Base-by-base conservation (phyloP, 306 rosid genomes). In the Luffa acutangula region DNA sequence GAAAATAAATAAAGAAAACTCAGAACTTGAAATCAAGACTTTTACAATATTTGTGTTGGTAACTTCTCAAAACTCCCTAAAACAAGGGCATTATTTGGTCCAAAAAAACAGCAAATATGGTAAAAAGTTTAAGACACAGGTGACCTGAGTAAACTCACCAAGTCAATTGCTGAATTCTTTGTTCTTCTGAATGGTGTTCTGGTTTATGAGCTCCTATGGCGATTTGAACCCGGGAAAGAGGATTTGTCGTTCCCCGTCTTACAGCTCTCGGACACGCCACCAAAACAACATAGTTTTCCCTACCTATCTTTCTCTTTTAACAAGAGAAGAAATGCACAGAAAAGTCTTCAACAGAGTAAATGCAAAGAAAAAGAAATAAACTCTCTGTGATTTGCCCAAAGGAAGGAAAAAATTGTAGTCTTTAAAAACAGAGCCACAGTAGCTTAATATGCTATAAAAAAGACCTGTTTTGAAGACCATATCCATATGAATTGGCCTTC, bases 341-440 rank as follows among this genome's bases (percentile, higher is more conserved):
- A 67, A 67, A 18, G 75, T 42, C 56, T 71, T 71, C 76, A 71
- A 71, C 76, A 71, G 57, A 71, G 76, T 43, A 25, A 71, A 71
- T 46, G 39, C n/a, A 71, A 58, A 20, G 36, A 70, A 71, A 25
- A 71, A 71, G 25, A 45, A 42, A 42, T 11, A 6, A 43, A 43
- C 39, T 70, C 74, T 17, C 75, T 43, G 51, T 67, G 74, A 42
- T 37, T 67, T 70, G 52, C 53, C 76, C 36, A 70, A 70, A 42
- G 37, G 6, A 45, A 43, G 37, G 7, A 49, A 7, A 15, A 51
- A 51, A 0, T 8, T 51, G 13, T 25, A 73, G 52, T 72, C 58
- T 48, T 45, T 48, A 21, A 48, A 12, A 74, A 33, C 25, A 49
- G 14, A 15, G 31, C 8, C 62, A 25, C 7, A 49, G 62, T 34